A percentile compares a stretch with the other conserved stretches of the same genome.
These are phyloP conservation scores for Protomyces macrosporus DNA, from an alignment of 1,139 yeast species.

Conservation along the genomic window DNA sequence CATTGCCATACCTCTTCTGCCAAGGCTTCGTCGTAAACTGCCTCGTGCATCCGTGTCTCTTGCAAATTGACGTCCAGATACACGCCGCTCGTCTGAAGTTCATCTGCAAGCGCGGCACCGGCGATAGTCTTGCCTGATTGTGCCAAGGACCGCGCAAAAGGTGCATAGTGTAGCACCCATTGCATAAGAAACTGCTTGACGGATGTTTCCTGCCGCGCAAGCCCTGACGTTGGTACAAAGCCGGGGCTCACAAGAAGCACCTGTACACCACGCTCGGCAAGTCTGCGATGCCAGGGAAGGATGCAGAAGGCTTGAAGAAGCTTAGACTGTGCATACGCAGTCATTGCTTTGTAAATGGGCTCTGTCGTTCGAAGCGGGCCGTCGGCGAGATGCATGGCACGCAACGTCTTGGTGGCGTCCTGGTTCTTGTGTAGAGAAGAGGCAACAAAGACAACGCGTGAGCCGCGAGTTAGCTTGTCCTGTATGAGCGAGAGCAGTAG, in stretches of 20 bases:
- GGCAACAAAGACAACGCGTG: conserved; percentile 19
- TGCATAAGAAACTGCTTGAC: conserved; percentile 4
- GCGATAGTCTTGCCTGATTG: conserved; percentile 19
- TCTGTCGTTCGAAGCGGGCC: not conserved
- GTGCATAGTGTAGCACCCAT: conserved; percentile 13
- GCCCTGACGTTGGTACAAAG: conserved; percentile 12
- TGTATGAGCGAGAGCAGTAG: conserved; percentile 6
- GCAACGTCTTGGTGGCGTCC: not conserved
- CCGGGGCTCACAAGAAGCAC: conserved; percentile 18
- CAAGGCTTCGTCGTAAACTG: conserved; percentile 1
- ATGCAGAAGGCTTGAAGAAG: conserved; percentile 14
- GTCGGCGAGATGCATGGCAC: not conserved
- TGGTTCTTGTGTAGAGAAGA: conserved; percentile 17
- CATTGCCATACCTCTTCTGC: conserved; percentile 9
- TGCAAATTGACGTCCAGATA: conserved; percentile 1
- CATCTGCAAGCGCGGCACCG: conserved; percentile 3
- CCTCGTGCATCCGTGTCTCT: conserved; percentile 14
- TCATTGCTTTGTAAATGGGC: not conserved
- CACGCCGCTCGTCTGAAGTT: not conserved
- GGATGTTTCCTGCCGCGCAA: conserved; percentile 6
- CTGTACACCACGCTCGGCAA: not conserved
- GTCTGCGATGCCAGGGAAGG: not conserved
- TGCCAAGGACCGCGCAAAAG: conserved; percentile 8
- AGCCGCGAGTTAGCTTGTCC: not conserved
- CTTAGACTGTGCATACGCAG: conserved; percentile 14